Base-by-base conservation (phyloP, 169 alveolate genomes). In the Perkinsus olseni region DNA sequence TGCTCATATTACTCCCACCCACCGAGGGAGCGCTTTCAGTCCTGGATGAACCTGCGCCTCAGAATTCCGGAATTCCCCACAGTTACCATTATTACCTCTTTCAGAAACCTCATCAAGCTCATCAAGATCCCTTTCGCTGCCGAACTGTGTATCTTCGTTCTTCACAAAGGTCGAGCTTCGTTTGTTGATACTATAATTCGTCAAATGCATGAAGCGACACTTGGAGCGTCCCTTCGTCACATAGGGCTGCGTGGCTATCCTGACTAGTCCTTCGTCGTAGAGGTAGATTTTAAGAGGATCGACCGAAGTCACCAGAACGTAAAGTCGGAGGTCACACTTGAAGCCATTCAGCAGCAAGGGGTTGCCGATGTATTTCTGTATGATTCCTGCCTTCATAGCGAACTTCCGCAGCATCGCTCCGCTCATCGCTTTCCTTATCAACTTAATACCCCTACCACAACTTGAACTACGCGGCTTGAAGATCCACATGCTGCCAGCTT, bases 251-350 rank as follows among this genome's bases (percentile, higher is more conserved):
- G 98, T 96, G 39, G 99, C 97, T 95, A 98, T 97, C 48, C 99
- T 96, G 28, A 98, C 98, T 95, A 97, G 97, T 0, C 99, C 99
- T 20, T 96, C 97, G 94, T 98, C 94, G 95, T 96, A 98, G 93
- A 98, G 93, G 94, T 98, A 98, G 34, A 96, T 97, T 37, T 98
- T 97, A 39, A 98, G 94, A 20, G 99, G 99, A 31, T 95, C 95
- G 95, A 97, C 98, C 82, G 97, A 94, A 91, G 98, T 96, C 38
- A 98, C 98, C 39, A 98, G 94, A n/a, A 97, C 98, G 95, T 98
- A 98, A 39, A 98, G 95, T 93, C 99, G 97, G 95, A 98, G 93
- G 96, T 98, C 99, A 94, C 98, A 98, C 94, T 98, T 98, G 93
- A 97, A 96, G 24, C 99, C 99, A 28, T 98, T 98, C 40, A 98